phyloP scores from a whole-genome alignment of 306 rosid genomes.

The Ormosia semicastrata region DNA sequence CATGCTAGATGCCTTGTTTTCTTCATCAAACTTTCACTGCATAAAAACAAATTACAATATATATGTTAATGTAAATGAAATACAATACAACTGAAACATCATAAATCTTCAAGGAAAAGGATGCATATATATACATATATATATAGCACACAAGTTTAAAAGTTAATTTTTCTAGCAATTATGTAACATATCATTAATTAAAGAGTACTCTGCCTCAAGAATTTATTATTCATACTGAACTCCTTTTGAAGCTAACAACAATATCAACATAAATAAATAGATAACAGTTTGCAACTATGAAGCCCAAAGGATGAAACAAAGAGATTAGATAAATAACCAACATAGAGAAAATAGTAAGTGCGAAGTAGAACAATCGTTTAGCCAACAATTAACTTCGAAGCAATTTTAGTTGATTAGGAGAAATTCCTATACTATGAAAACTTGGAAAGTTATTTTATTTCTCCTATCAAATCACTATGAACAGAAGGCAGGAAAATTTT shows the following conservation, averaged over 20 bases:
- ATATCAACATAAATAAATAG: constrained; percentile 26
- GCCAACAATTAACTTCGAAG: background rate
- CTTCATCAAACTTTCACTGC: no score
- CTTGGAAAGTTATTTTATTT: background rate
- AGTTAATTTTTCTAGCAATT: constrained; percentile 63
- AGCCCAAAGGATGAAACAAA: constrained; percentile 57
- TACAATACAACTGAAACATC: no score
- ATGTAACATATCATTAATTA: constrained; percentile 59
- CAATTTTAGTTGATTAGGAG: background rate
- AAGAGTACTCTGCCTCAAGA: constrained; percentile 76
- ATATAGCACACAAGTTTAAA: background rate
- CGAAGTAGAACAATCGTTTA: constrained; percentile 2
- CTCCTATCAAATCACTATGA: constrained; percentile 13
- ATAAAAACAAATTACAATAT: no score
- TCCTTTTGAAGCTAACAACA: constrained; percentile 74
- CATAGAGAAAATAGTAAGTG: background rate
- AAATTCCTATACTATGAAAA: background rate
- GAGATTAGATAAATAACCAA: constrained; percentile 9
- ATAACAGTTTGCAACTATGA: constrained; percentile 71
- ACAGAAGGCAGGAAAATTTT: background rate
- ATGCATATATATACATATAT: no score
- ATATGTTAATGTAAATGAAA: no score
- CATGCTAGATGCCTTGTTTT: no score
- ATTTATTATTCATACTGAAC: constrained; percentile 73
- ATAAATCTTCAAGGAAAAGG: no score